Evolutionary conservation across 768 basidiomycete genomes (phyloP).

Genomic region (Phanerochaete sordida): DNA sequence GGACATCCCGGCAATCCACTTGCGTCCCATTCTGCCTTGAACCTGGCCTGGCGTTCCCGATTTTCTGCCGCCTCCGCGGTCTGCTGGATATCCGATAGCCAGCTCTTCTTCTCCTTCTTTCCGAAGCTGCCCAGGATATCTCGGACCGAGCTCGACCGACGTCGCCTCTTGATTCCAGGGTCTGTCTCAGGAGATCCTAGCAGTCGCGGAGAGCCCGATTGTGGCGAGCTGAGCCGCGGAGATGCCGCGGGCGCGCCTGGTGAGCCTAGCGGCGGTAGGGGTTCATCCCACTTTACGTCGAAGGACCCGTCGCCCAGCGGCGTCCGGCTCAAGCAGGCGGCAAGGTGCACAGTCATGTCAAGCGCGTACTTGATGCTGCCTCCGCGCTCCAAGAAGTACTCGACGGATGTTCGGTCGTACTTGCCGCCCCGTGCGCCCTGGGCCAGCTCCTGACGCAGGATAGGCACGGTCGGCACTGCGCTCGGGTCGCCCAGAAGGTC

Average conservation of each 20-base stretch:
- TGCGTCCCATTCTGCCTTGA: constrained; percentile 8
- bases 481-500: not conserved
- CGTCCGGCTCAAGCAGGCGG: constrained; percentile 8
- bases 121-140: constrained; percentile 2
- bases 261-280: not conserved
- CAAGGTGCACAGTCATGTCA: constrained; percentile 10
- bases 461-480: not conserved
- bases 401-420: constrained; percentile 1
- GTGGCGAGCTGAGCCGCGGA: not conserved
- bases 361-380: constrained; percentile 9
- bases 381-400: constrained; percentile 8
- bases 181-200: not conserved
- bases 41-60: not conserved
- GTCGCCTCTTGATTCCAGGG: not conserved
- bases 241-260: too few species aligned
- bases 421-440: not conserved
- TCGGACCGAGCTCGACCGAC: constrained; percentile 9
- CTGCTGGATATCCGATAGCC: not conserved
- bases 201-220: not conserved
- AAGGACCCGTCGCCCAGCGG: constrained; percentile 11
- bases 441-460: constrained; percentile 5
- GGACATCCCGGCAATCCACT: constrained; percentile 6
- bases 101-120: not conserved
- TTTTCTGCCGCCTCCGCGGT: not conserved
- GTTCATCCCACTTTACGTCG: constrained; percentile 8